Evolutionary conservation across 495 filamentous ascomycete genomes (phyloP).

Genomic region (Letharia lupina): DNA sequence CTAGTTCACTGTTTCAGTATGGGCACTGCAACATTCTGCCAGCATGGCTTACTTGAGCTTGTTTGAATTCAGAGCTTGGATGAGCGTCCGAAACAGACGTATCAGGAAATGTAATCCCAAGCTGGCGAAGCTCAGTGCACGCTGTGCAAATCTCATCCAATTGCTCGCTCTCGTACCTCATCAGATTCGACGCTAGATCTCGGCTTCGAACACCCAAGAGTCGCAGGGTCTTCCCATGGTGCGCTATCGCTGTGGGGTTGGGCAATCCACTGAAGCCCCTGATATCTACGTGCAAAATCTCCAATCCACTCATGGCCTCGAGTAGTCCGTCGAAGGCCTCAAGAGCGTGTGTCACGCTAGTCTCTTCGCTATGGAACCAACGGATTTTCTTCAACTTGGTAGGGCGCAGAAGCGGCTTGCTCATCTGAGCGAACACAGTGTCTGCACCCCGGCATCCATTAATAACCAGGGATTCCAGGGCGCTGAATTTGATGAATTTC

Average conservation of each 20-base stretch:
- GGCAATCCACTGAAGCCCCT: constrained; percentile 7
- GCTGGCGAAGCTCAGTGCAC: constrained; percentile 15
- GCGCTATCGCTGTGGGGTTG: constrained; percentile 9
- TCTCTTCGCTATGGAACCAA: constrained; percentile 16
- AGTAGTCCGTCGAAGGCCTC: constrained; percentile 18
- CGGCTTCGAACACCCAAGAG: constrained; percentile 11
- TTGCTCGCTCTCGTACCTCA: constrained; percentile 16
- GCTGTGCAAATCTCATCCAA: constrained; percentile 17
- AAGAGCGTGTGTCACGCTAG: constrained; percentile 11
- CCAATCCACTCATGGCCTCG: constrained; percentile 8
- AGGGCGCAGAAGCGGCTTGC: constrained; percentile 16
- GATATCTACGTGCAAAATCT: constrained; percentile 15
- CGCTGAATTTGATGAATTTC: constrained; percentile 18
- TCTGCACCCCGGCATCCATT: constrained; percentile 13
- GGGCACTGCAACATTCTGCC: neutral
- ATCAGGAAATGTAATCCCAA: constrained; percentile 16
- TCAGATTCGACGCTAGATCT: neutral
- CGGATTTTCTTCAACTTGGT: constrained; percentile 12
- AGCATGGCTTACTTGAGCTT: constrained; percentile 1
- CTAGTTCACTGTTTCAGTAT: neutral
- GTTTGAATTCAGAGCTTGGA: constrained; percentile 12
- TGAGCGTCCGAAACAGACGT: constrained; percentile 13
- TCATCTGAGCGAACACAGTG: constrained; percentile 14
- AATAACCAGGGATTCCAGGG: constrained; percentile 14
- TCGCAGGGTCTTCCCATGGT: constrained; percentile 15